Percentiles rank a stretch among this genome's conserved stretches.
phyloP scores from a whole-genome alignment of 1,139 yeast species.

The Blastobotrys illinoisensis region DNA sequence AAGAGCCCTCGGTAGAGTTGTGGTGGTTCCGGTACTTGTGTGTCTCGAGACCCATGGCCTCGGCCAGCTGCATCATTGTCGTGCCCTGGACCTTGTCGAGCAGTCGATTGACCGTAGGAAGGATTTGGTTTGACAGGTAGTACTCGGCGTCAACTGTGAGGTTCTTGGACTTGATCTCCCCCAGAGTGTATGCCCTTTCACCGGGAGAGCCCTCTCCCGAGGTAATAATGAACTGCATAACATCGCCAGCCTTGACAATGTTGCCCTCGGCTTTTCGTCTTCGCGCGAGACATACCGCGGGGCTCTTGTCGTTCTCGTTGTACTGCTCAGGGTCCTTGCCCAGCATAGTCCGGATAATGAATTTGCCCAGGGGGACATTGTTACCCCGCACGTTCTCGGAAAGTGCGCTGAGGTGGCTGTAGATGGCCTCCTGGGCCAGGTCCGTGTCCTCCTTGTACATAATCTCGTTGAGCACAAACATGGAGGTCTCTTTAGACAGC shows the following conservation, averaged over 20 bases:
- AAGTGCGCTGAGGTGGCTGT: conserved; percentile 63
- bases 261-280: conserved; percentile 76
- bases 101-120: conserved; percentile 87
- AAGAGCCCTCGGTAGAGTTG: conserved; percentile 18
- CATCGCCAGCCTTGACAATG: conserved; percentile 82
- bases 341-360: conserved; percentile 36
- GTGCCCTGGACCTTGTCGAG: conserved; percentile 83
- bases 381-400: conserved; percentile 54
- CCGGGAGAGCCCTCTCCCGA: conserved; percentile 42
- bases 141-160: conserved; percentile 69
- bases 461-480: conserved; percentile 64
- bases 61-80: conserved; percentile 74
- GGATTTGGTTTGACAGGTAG: conserved; percentile 82
- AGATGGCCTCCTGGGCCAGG: conserved; percentile 64
- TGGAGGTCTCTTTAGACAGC: conserved; percentile 81
- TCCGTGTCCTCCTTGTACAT: conserved; percentile 75
- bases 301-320: conserved; percentile 62
- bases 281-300: conserved; percentile 90
- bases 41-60: conserved; percentile 71
- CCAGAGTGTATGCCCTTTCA: conserved; percentile 73
- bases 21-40: conserved; percentile 37
- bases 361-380: conserved; percentile 59
- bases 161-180: conserved; percentile 53
- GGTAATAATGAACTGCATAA: conserved; percentile 80
- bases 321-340: conserved; percentile 39